Percentiles rank a stretch among this genome's conserved stretches.
Conservation (phyloP, 345 rosid species). For the Ceriops tagal region DNA sequence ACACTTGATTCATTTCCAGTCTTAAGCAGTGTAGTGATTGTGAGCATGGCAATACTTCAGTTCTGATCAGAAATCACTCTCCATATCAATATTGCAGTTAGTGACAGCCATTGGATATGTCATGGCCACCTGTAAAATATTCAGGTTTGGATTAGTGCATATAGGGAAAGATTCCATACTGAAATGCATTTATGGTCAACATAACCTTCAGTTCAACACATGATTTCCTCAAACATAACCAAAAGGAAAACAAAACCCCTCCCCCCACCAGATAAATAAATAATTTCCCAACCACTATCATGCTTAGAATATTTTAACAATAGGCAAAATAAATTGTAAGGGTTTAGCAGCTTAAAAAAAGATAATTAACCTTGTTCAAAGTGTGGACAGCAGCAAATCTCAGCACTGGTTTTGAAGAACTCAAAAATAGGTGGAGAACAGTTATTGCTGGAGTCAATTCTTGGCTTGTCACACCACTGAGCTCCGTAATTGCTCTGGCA, state of each 20-base stretch:
- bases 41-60: slow-evolving; percentile 96
- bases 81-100: slow-evolving; percentile 99
- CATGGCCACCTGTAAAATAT: slow-evolving; percentile 81
- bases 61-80: slow-evolving; percentile 97
- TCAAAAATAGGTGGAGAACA: slow-evolving; percentile 93
- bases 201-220: not conserved
- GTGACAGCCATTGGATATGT: slow-evolving; percentile 99
- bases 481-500: slow-evolving; percentile 98
- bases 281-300: not conserved
- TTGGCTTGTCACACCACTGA: slow-evolving; percentile 82
- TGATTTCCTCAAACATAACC: not conserved
- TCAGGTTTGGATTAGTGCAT: not conserved
- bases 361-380: slow-evolving; percentile 69
- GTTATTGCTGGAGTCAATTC: slow-evolving; percentile 98
- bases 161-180: not conserved
- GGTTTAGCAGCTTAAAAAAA: not conserved
- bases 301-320: not conserved
- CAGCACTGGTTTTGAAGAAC: slow-evolving; percentile 93
- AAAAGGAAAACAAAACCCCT: not conserved
- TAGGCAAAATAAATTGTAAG: not conserved
- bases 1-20: slow-evolving; percentile 99
- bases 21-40: slow-evolving; percentile 93
- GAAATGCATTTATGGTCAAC: not conserved
- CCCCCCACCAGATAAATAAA: not conserved
- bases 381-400: slow-evolving; percentile 99